Percentiles rank a stretch among this genome's conserved stretches.
Evolutionary conservation across 2,329 filamentous ascomycete genomes (phyloP).

Genomic region (Rutstroemia sydowiana): DNA sequence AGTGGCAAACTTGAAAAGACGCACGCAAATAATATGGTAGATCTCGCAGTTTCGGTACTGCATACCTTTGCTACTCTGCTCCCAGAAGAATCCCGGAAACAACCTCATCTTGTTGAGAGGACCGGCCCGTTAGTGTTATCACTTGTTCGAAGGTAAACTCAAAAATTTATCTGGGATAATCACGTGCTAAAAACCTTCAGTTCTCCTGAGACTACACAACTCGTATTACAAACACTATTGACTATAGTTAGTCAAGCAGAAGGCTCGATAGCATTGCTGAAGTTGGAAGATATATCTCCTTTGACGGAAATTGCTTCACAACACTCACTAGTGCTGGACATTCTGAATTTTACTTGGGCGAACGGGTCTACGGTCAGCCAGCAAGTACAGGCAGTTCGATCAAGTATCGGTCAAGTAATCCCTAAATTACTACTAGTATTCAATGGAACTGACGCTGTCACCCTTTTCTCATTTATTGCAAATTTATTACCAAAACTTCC

Average conservation of each 20-base stretch:
- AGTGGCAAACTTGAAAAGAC: slow-evolving; percentile 29
- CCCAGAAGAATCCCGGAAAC: slow-evolving; percentile 38
- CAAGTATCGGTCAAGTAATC: slow-evolving; percentile 42
- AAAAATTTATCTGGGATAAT: not conserved
- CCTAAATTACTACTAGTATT: slow-evolving; percentile 45
- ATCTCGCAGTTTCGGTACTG: slow-evolving; percentile 54
- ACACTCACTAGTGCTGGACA: slow-evolving; percentile 46
- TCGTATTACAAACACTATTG: slow-evolving; percentile 51
- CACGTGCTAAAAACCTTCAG: slow-evolving; percentile 30
- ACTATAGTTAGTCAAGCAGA: slow-evolving; percentile 45
- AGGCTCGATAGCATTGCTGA: slow-evolving; percentile 43
- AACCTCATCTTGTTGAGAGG: slow-evolving; percentile 43
- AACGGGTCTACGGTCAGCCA: slow-evolving; percentile 34
- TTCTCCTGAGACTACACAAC: slow-evolving; percentile 42
- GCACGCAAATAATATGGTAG: slow-evolving; percentile 53
- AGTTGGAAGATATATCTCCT: slow-evolving; percentile 44
- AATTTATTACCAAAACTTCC: slow-evolving; percentile 43
- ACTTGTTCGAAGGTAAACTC: slow-evolving; percentile 44
- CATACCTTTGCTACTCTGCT: slow-evolving; percentile 55
- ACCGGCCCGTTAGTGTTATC: slow-evolving; percentile 47
- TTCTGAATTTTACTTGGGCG: slow-evolving; percentile 51
- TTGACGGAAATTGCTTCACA: slow-evolving; percentile 50
- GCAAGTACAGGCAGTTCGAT: slow-evolving; percentile 30
- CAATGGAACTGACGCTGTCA: slow-evolving; percentile 52
- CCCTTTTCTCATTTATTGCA: slow-evolving; percentile 50